Evolutionary conservation across 2,329 filamentous ascomycete genomes (phyloP).

Genomic region (Metarhizium rileyi): DNA sequence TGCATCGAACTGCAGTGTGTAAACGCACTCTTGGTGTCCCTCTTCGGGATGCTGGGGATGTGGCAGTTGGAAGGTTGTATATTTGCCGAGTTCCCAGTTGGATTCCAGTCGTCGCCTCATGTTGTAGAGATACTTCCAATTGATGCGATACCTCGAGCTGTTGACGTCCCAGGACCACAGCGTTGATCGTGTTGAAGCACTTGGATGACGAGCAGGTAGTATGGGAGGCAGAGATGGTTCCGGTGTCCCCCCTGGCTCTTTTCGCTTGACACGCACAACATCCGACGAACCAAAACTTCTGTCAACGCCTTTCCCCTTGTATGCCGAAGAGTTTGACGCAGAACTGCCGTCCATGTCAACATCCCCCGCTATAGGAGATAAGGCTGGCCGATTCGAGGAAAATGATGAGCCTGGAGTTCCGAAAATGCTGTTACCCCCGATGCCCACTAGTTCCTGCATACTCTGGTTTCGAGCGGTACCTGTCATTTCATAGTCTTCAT

Average conservation of each 20-base stretch:
- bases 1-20: constrained; percentile 81
- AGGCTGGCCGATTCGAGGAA: constrained; percentile 16
- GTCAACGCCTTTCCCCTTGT: constrained; percentile 21
- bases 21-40: constrained; percentile 86
- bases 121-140: constrained; percentile 90
- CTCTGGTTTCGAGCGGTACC: constrained; percentile 23
- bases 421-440: constrained; percentile 22
- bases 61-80: constrained; percentile 79
- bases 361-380: constrained; percentile 17
- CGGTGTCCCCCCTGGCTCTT: constrained; percentile 23
- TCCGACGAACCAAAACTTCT: constrained; percentile 19
- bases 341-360: constrained; percentile 19
- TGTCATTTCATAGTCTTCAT: constrained; percentile 40
- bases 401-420: constrained; percentile 24
- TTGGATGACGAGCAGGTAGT: constrained; percentile 18
- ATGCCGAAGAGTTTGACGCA: constrained; percentile 2
- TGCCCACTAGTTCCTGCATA: constrained; percentile 13
- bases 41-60: constrained; percentile 72
- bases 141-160: constrained; percentile 53
- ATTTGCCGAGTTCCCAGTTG: constrained; percentile 83
- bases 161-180: constrained; percentile 41
- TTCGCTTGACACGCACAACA: constrained; percentile 23
- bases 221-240: constrained; percentile 22
- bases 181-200: constrained; percentile 30
- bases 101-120: constrained; percentile 76